Evolutionary conservation across 257 asterid species (phyloP).

Genomic region (Plantago ovata): DNA sequence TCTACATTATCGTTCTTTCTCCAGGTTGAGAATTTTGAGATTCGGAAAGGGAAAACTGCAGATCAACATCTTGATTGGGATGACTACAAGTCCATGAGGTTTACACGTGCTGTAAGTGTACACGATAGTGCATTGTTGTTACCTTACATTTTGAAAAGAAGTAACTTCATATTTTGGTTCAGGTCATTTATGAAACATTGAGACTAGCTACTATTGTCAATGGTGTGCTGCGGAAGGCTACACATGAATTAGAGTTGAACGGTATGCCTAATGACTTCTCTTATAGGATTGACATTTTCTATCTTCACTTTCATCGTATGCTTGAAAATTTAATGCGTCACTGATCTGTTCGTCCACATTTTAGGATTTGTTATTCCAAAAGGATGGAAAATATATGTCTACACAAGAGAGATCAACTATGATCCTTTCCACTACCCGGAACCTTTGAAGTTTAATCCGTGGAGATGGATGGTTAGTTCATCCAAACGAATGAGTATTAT

Average conservation of each 20-base stretch:
- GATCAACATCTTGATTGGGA: constrained; percentile 54
- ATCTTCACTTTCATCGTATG: neutral
- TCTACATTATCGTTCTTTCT: neutral
- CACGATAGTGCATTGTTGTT: neutral
- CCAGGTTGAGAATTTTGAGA: constrained; percentile 64
- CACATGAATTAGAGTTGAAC: constrained; percentile 47
- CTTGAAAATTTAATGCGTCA: neutral
- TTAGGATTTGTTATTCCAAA: constrained; percentile 58
- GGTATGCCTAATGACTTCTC: constrained; percentile 33
- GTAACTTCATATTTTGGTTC: neutral
- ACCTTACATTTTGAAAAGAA: neutral
- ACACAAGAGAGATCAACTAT: constrained; percentile 74
- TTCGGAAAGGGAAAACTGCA: constrained; percentile 33
- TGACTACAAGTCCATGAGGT: constrained; percentile 57
- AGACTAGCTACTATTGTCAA: constrained; percentile 66
- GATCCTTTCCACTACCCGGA: constrained; percentile 62
- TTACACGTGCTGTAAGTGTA: constrained; percentile 68
- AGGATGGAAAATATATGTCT: constrained; percentile 82
- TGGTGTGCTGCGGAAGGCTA: constrained; percentile 66
- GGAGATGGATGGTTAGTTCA: constrained; percentile 81
- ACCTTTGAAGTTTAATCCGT: constrained; percentile 66
- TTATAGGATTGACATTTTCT: neutral
- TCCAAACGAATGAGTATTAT: neutral
- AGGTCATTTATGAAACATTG: constrained; percentile 61
- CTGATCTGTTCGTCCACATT: neutral